Conservation (phyloP, 129 eudicot genomes). For the Kitagawia praeruptora region DNA sequence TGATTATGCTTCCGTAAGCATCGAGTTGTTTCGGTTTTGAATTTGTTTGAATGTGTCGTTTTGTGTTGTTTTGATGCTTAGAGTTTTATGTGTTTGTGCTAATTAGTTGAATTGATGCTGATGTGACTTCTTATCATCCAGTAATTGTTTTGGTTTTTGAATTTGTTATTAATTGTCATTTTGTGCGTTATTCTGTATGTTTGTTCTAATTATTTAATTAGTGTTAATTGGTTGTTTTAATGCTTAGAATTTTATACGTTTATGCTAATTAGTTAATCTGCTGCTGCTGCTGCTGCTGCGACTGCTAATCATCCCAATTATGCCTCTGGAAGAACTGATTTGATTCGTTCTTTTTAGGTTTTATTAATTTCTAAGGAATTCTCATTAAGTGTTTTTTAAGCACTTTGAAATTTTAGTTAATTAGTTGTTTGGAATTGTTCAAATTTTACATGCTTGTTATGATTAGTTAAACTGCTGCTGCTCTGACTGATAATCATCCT, state of each 20-base stretch:
- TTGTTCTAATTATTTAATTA: neutral
- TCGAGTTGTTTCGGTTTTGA: neutral
- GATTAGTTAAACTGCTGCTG: conserved; percentile 30
- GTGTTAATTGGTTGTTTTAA: neutral
- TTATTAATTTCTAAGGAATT: neutral
- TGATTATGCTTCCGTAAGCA: conserved; percentile 81
- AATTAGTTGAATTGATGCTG: conserved; percentile 43
- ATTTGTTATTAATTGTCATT: neutral
- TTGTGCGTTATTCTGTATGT: neutral
- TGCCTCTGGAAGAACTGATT: conserved; percentile 46
- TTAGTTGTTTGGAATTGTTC: too few species aligned
- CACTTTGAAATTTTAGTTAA: too few species aligned
- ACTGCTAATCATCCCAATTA: conserved; percentile 84
- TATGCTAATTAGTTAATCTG: conserved; percentile 16
- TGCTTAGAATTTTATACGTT: neutral
- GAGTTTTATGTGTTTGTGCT: neutral
- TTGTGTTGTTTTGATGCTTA: neutral
- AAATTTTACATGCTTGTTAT: neutral
- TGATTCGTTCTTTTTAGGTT: neutral
- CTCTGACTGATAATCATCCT: neutral
- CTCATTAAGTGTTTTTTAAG: too few species aligned
- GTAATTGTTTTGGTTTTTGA: conserved; percentile 1
- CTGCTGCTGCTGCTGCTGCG: conserved; percentile 45
- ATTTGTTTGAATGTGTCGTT: neutral
- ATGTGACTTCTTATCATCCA: conserved; percentile 69